Percentiles rank a stretch among this genome's conserved stretches.
Conservation (phyloP, 1,284 basidiomycete species). For the Xanthoconium separans region DNA sequence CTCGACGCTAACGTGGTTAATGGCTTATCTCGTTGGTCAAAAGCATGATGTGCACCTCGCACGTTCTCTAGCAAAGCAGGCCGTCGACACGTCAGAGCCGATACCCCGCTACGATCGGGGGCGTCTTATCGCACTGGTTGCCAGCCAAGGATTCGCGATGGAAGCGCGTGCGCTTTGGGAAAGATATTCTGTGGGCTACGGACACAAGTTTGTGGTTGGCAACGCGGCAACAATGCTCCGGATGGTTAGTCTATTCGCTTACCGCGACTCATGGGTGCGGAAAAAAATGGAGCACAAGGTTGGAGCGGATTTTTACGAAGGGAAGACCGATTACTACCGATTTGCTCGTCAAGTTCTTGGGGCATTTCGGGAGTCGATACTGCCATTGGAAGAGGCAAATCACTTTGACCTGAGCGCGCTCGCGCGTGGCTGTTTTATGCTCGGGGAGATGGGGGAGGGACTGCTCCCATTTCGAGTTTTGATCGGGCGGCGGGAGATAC, state of each 20-base stretch:
- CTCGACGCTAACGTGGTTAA: conserved; percentile 47
- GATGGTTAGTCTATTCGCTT: conserved; percentile 53
- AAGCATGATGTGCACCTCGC: conserved; percentile 41
- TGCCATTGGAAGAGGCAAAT: conserved; percentile 46
- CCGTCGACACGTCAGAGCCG: conserved; percentile 39
- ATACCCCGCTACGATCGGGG: conserved; percentile 46
- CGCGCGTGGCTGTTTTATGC: conserved; percentile 59
- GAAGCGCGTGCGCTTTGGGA: conserved; percentile 57
- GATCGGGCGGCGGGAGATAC: conserved; percentile 47
- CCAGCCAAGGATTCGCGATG: conserved; percentile 45
- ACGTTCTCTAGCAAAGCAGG: conserved; percentile 47
- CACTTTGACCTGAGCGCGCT: conserved; percentile 58
- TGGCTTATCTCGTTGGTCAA: conserved; percentile 40
- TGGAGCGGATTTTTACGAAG: background rate
- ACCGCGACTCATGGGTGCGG: conserved; percentile 30
- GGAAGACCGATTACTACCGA: conserved; percentile 16
- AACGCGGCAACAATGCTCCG: conserved; percentile 50
- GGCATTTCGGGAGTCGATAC: conserved; percentile 42
- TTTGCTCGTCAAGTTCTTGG: conserved; percentile 50
- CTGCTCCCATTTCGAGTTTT: conserved; percentile 48
- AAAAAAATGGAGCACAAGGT: conserved; percentile 1
- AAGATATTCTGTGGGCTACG: conserved; percentile 44
- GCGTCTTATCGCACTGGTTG: conserved; percentile 46
- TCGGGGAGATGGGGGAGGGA: conserved; percentile 49
- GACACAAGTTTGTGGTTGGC: conserved; percentile 43